Base-by-base conservation (phyloP, 1,284 basidiomycete genomes). In the Hortiboletus rubellus region DNA sequence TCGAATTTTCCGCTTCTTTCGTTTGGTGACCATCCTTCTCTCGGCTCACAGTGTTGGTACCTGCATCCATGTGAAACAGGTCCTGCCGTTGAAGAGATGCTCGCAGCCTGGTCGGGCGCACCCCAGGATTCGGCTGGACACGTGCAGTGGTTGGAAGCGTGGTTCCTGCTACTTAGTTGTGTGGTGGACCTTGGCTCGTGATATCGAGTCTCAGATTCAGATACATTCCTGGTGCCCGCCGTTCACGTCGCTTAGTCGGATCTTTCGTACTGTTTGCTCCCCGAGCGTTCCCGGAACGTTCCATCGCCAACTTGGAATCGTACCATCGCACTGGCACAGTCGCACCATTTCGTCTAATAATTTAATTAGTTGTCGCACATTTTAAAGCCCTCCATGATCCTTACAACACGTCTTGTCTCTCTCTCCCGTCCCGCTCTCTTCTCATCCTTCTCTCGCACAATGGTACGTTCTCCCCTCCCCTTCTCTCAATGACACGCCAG, bases 21-120 rank as follows among this genome's bases (percentile, higher is more conserved):
- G 6, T 89, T 92, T 63, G 90, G 89, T 17, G 92, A 94, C 57
- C 92, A 94, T 66, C 92, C 91, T 0, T 83, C 79, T 3, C 76
- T 88, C 18, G 86, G 84, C 17, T 83, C 76, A 9, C 85, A 87
- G 12, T 86, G 82, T 54, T 94, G 91, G 91, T 92, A 87, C 68
- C 74, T 94, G 42, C 91, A 94, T 67, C 91, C 91, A 8, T 94
- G 91, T 68, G 85, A 90, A 69, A 90, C 87, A 5, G 78, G 79
- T 7, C 71, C 72, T 31, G 82, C 85, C 1, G 81, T 94, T 5
- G 73, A 76, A 27, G 91, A 93, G 72, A 72, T 94, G 36, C 69
- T 89, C 72, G 62, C 66, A n/a, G 86, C 83, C 59, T 66, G 76
- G 36, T 58, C 63, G 60, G 65, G 34, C 63, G 57, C 53, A 33